Base-by-base conservation (phyloP, 2,329 filamentous ascomycete genomes). In the Colletotrichum siamense region DNA sequence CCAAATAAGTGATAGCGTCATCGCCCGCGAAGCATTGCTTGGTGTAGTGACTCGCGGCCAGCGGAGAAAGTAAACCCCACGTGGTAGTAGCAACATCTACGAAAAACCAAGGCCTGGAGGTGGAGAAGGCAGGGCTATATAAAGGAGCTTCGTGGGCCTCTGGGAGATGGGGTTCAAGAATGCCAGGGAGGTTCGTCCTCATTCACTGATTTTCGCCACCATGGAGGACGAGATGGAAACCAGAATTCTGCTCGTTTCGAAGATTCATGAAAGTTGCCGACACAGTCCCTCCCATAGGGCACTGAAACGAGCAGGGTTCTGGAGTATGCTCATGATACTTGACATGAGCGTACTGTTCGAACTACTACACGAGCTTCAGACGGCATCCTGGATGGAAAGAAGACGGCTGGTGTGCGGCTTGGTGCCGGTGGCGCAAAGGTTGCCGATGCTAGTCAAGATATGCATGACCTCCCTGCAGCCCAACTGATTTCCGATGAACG, bases 251-350 rank as follows among this genome's bases (percentile, higher is more conserved):
- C 44, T 52, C 44, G 44, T 22, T 5, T 22, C 44, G 44, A 52
- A 52, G n/a, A 52, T 52, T 22, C 44, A 52, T 52, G 44, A 52
- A 52, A 13, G 44, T 52, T 52, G 44, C 44, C 44, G 44, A 52
- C 44, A 22, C n/a, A 22, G 18, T 52, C 44, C 44, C 44, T 52
- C 44, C n/a, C 44, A 52, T 22, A 52, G 44, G 44, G 44, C 44
- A 52, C 44, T 52, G n/a, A 22, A 52, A 22, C 44, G n/a, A 52
- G 44, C 44, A 52, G 44, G 44, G n/a, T 52, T 52, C 44, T 52
- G 44, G 44, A 52, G 44, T 52, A 52, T 52, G 44, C 44, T 52
- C 44, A 52, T 52, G 44, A 52, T 52, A 52, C 44, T 52, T 52
- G 44, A 52, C n/a, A 52, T 52, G 44, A 52, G 44, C 10, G n/a